A percentile compares a stretch with the other conserved stretches of the same genome.
These are phyloP conservation scores for Pichia thaimueangensis DNA, from an alignment of 805 yeast species.

Conservation along the genomic window DNA sequence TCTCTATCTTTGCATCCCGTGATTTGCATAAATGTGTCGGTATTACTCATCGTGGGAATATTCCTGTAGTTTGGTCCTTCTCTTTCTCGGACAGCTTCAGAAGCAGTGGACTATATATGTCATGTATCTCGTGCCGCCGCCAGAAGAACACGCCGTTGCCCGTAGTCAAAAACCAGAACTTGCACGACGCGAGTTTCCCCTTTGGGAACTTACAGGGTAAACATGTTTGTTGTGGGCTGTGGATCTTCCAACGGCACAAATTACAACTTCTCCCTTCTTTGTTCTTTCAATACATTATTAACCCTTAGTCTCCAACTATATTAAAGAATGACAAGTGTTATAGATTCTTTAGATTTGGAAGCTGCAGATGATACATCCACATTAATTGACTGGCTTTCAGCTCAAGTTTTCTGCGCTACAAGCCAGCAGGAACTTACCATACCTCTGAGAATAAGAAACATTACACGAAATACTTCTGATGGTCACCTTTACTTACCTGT, in stretches of 20 bases:
- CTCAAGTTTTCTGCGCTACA: conserved; percentile 3
- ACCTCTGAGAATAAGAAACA: conserved; percentile 19
- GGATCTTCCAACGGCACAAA: too few species aligned
- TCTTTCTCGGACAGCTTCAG: too few species aligned
- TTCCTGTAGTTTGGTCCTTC: too few species aligned
- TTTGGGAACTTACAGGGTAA: conserved; percentile 1
- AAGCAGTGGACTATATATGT: too few species aligned
- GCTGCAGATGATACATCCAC: conserved; percentile 20
- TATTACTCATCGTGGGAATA: background rate
- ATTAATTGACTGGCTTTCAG: conserved; percentile 22
- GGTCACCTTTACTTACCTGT: conserved; percentile 4
- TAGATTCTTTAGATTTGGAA: conserved; percentile 13
- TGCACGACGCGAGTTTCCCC: conserved; percentile 2
- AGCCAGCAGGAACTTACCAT: conserved; percentile 3
- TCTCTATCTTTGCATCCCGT: conserved; percentile 32
- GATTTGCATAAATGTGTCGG: conserved; percentile 31
- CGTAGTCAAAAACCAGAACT: too few species aligned
- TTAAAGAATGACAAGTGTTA: background rate
- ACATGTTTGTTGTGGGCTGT: conserved; percentile 2
- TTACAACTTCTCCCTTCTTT: too few species aligned
- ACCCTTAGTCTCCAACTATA: too few species aligned
- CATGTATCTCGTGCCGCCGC: too few species aligned
- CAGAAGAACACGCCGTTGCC: too few species aligned
- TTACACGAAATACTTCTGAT: conserved; percentile 11
- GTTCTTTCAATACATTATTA: too few species aligned